Evolutionary conservation across 1,284 basidiomycete species (phyloP).

Genomic region (Takashimella tepidaria): DNA sequence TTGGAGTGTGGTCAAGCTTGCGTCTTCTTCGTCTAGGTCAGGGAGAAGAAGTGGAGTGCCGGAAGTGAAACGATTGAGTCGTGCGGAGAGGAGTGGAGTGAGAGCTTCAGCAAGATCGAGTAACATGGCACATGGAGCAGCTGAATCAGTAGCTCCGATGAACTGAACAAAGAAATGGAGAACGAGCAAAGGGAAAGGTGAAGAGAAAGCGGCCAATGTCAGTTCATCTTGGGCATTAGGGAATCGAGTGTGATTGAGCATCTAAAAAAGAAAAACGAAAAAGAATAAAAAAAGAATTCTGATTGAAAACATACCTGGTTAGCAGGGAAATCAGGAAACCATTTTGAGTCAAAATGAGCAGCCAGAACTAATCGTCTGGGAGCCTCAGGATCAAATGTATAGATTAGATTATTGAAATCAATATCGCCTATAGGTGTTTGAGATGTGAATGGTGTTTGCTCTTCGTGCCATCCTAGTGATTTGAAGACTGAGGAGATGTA

Average conservation of each 20-base stretch:
- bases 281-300: not conserved
- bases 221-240: not conserved
- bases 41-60: conserved; percentile 28
- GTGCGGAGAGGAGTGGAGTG: conserved; percentile 62
- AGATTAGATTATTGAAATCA: conserved; percentile 84
- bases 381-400: conserved; percentile 86
- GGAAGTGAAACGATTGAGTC: conserved; percentile 57
- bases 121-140: conserved; percentile 90
- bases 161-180: conserved; percentile 58
- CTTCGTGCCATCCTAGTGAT: conserved; percentile 74
- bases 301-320: conserved; percentile 58
- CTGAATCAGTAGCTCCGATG: conserved; percentile 95
- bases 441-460: conserved; percentile 67
- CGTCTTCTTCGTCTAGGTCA: conserved; percentile 62
- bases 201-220: not conserved
- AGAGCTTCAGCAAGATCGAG: conserved; percentile 81
- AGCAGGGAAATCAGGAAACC: conserved; percentile 63
- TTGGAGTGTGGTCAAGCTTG: conserved; percentile 78
- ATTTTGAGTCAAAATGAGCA: conserved; percentile 96
- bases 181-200: not conserved
- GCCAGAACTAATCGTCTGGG: conserved; percentile 75
- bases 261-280: no score
- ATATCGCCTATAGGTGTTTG: conserved; percentile 78
- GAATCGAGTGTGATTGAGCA: not conserved
- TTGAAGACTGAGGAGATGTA: conserved; percentile 68